Percentiles rank a stretch among this genome's conserved stretches.
These are phyloP conservation scores for Cercospora sp. DNA, from an alignment of 2,329 filamentous ascomycete species.

Conservation along the genomic window DNA sequence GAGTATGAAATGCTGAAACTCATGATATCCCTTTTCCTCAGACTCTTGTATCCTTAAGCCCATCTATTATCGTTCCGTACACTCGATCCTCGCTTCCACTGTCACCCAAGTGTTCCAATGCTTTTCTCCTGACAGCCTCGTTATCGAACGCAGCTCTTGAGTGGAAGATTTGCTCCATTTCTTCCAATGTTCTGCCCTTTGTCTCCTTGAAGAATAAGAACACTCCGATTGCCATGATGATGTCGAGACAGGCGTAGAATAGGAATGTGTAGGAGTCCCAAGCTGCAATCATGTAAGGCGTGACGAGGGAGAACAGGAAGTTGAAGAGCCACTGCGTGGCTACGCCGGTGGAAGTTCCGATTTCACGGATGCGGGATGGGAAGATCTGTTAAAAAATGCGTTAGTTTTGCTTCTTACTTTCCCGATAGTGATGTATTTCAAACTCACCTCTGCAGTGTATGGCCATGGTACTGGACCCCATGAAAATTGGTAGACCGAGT, in stretches of 20 bases:
- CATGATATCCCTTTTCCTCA: not conserved
- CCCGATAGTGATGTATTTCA: not conserved
- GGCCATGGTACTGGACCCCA: conserved; percentile 56
- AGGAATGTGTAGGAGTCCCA: conserved; percentile 49
- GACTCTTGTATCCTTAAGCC: not conserved
- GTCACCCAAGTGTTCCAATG: conserved; percentile 20
- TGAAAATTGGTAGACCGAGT: conserved; percentile 54
- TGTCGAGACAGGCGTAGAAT: conserved; percentile 50
- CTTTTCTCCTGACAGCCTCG: conserved; percentile 27
- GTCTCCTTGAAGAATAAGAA: conserved; percentile 44
- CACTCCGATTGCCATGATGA: conserved; percentile 45
- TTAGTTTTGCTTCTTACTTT: too few species aligned
- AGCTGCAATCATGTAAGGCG: conserved; percentile 54
- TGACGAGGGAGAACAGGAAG: conserved; percentile 52
- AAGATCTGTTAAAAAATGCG: conserved; percentile 44
- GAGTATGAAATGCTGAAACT: not conserved
- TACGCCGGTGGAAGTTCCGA: conserved; percentile 53
- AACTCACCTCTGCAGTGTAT: conserved; percentile 44
- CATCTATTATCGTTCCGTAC: not conserved
- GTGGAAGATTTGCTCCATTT: conserved; percentile 37
- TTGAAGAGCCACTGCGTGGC: conserved; percentile 55
- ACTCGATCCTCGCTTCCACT: conserved; percentile 6
- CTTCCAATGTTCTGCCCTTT: conserved; percentile 39
- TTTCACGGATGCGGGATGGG: conserved; percentile 52
- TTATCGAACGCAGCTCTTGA: conserved; percentile 31